Conservation (phyloP, 495 filamentous ascomycete genomes). For the Xylaria acuta region DNA sequence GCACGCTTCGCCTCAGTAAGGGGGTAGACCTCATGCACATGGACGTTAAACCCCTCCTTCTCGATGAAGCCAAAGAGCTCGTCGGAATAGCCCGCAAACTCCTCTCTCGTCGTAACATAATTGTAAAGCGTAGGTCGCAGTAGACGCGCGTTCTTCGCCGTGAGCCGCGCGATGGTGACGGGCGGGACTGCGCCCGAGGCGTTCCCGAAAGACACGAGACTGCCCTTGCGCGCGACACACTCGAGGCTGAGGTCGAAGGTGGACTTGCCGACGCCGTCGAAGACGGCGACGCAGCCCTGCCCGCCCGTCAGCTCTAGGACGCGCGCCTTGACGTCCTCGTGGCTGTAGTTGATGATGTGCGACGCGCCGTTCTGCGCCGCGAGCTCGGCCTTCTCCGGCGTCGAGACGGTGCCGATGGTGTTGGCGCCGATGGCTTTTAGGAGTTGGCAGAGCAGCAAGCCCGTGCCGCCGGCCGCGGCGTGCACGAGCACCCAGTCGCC, state of each 20-base stretch:
- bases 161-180: constrained; percentile 68
- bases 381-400: constrained; percentile 71
- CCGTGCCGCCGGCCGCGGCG: constrained; percentile 90
- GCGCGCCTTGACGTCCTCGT: constrained; percentile 67
- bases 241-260: constrained; percentile 88
- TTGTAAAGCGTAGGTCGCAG: constrained; percentile 74
- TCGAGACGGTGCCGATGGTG: constrained; percentile 84
- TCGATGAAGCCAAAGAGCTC: constrained; percentile 77
- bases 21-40: constrained; percentile 83
- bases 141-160: constrained; percentile 81
- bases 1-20: constrained; percentile 76
- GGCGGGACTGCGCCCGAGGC: constrained; percentile 81
- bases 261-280: constrained; percentile 85
- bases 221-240: constrained; percentile 79
- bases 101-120: constrained; percentile 79
- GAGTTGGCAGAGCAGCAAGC: constrained; percentile 78
- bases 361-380: constrained; percentile 74
- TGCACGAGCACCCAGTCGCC: constrained; percentile 89
- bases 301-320: constrained; percentile 75
- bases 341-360: constrained; percentile 73
- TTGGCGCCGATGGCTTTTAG: constrained; percentile 74
- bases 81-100: constrained; percentile 71
- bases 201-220: constrained; percentile 87
- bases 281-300: constrained; percentile 78
- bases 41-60: constrained; percentile 71